Evolutionary conservation across 148 eudicot species (phyloP), one percentile per base, ranked within the genome.

Genomic region (Polygonum aviculare): DNA sequence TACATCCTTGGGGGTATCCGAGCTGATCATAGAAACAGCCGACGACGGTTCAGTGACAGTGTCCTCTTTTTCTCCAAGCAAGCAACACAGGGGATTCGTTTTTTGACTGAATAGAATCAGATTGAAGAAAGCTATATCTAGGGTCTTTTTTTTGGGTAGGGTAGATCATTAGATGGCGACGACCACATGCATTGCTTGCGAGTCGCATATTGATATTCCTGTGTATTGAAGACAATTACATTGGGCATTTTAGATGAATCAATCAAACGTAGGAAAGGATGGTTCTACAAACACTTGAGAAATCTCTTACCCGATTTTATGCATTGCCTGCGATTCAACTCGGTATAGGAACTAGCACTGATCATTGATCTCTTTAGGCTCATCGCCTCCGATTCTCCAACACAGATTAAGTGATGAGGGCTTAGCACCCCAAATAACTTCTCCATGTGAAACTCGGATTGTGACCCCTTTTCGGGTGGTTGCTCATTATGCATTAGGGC

Each of bases 81-180:
- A 62, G 72, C 72, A 67, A 67, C 44, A 36, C 72, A 41, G 18
- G 40, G 16, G 35, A 14, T n/a, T 67, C 21, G 19, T 35, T 67
- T 67, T 67, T 67, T 67, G 72, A 67, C 72, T 33, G 72, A 35
- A 67, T 35, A 35, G 72, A 35, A 67, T 65, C 41, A 12, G 71
- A 65, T 65, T 65, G 71, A 65, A 65, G 71, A 65, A 60, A 31
- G 41, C 6, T 65, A 65, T 65, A 36, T 65, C 41, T 65, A 65
- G 71, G 71, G 3, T 4, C 5, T 63, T 52, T 54, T 54, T 60
- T 35, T 26, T 26, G 31, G 31, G 41, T 67, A 67, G 72, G 2
- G 72, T 67, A 67, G 38, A 35, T 67, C 9, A 0, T 67, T 67
- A 67, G 72, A 35, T 36, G 72, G 36, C 18, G 44, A 67, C 18